Base-by-base conservation (phyloP, 176 grass and related monocot genomes). In the Alloteropsis semialata region DNA sequence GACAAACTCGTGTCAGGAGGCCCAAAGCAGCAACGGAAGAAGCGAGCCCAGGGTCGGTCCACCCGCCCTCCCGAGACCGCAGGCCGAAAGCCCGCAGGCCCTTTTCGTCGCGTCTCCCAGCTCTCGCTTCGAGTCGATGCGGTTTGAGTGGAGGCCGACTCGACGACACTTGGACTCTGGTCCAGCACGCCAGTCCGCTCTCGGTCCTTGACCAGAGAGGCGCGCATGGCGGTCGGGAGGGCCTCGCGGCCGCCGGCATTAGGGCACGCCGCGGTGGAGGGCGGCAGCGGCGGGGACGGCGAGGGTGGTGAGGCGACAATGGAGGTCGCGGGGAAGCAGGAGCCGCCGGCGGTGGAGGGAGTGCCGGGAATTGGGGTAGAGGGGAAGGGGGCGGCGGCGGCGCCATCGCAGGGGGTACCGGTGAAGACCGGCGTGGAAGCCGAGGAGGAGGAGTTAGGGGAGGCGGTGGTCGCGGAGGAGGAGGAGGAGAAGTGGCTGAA, bases 401-500 rank as follows among this genome's bases (percentile, higher is more conserved):
- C 13, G 15, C 37, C 37, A 5, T 27, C n/a, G n/a, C n/a, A 81
- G 29, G 77, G 16, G 46, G 28, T 42, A 17, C 43, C 33, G 49
- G 62, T 34, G 72, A 51, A 8, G 57, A 65, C 30, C 25, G 14
- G n/a, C 32, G 6, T n/a, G 22, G 51, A 37, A 1, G 69, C 21
- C 3, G 36, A 74, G 0, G 17, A 49, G 10, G 57, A 34, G 7
- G 29, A n/a, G 18, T n/a, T n/a, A n/a, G n/a, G n/a, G n/a, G n/a
- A n/a, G n/a, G n/a, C n/a, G n/a, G 45, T 38, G 37, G 37, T 7
- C 8, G 25, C 0, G 16, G 13, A 16, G 2, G 36, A 38, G 3
- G 37, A 34, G 14, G 37, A 43, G 42, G 69, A 84, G 39, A 93
- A 60, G 75, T 87, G 87, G 91, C 30, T 90, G 16, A 65, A 75